Evolutionary conservation across 139 green algal genomes (phyloP).

Genomic region (Chlorella sp.): DNA sequence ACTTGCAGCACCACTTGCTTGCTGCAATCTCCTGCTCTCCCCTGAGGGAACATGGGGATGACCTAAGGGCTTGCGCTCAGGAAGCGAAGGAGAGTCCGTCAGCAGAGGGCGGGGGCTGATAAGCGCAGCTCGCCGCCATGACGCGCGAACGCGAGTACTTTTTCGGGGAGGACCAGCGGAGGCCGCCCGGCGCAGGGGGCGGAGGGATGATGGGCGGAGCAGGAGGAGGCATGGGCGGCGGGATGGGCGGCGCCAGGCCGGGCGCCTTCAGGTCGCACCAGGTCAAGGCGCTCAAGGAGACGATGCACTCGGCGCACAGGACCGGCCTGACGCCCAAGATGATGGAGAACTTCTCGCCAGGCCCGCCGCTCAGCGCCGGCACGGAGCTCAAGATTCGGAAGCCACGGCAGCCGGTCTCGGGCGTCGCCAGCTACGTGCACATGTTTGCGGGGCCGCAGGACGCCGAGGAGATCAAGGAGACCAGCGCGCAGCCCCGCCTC

Average conservation of each 20-base stretch:
- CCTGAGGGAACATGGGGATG: too few species aligned
- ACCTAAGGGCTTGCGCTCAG: too few species aligned
- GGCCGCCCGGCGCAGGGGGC: not conserved
- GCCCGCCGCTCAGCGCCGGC: slow-evolving; percentile 21
- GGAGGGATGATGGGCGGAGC: not conserved
- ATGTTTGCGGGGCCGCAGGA: slow-evolving; percentile 65
- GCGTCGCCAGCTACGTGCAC: slow-evolving; percentile 52
- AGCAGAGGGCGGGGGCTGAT: too few species aligned
- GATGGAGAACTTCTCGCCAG: slow-evolving; percentile 64
- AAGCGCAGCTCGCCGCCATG: not conserved
- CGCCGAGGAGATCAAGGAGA: slow-evolving; percentile 67
- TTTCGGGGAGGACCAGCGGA: slow-evolving; percentile 5
- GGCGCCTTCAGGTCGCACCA: not conserved
- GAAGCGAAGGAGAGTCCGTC: too few species aligned
- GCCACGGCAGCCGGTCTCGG: slow-evolving; percentile 43
- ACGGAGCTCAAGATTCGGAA: slow-evolving; percentile 28
- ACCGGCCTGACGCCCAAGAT: slow-evolving; percentile 70
- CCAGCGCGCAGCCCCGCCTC: slow-evolving; percentile 20
- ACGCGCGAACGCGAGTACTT: slow-evolving; percentile 6
- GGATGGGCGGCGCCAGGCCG: not conserved
- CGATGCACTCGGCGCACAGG: slow-evolving; percentile 49
- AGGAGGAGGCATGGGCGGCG: not conserved
- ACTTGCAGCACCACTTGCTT: too few species aligned
- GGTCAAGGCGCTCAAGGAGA: slow-evolving; percentile 36
- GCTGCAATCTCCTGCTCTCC: too few species aligned